Conservation (phyloP, 176 grass and related monocot species). For the Paspalum notatum region DNA sequence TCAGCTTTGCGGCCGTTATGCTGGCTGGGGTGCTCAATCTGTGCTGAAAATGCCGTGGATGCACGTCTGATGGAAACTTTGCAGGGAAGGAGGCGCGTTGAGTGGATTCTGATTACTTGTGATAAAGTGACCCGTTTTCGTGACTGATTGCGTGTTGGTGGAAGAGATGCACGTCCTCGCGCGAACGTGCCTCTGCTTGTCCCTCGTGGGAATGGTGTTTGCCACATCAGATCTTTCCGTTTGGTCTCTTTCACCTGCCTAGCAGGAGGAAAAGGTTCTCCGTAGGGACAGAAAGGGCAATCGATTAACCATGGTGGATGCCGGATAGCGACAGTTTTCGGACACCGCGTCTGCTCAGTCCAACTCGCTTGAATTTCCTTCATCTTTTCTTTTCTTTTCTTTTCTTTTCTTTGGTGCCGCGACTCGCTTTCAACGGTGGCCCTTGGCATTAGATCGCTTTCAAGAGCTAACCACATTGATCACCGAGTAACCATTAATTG, state of each 20-base stretch:
- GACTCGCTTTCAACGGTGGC: too few species aligned
- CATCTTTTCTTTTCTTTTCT: too few species aligned
- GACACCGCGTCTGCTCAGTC: neutral
- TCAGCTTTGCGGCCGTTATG: neutral
- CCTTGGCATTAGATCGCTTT: too few species aligned
- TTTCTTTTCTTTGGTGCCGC: too few species aligned
- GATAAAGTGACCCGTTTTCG: neutral
- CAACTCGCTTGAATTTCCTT: neutral
- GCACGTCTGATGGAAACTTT: neutral
- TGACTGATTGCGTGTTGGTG: neutral
- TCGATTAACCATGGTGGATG: neutral
- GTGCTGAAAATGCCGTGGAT: neutral
- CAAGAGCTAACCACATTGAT: too few species aligned
- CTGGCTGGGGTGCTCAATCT: neutral
- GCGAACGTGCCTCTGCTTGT: neutral
- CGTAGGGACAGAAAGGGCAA: neutral
- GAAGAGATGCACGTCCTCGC: neutral
- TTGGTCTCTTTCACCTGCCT: neutral
- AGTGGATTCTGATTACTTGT: neutral
- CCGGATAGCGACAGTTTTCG: neutral
- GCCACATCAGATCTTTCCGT: neutral
- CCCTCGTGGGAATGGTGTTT: conserved; percentile 15
- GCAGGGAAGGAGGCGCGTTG: neutral
- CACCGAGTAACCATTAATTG: too few species aligned
- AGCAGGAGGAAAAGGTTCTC: neutral